A percentile compares a stretch with the other conserved stretches of the same genome.
phyloP scores from a whole-genome alignment of 768 basidiomycete genomes.

The Rhodotorula diobovata region DNA sequence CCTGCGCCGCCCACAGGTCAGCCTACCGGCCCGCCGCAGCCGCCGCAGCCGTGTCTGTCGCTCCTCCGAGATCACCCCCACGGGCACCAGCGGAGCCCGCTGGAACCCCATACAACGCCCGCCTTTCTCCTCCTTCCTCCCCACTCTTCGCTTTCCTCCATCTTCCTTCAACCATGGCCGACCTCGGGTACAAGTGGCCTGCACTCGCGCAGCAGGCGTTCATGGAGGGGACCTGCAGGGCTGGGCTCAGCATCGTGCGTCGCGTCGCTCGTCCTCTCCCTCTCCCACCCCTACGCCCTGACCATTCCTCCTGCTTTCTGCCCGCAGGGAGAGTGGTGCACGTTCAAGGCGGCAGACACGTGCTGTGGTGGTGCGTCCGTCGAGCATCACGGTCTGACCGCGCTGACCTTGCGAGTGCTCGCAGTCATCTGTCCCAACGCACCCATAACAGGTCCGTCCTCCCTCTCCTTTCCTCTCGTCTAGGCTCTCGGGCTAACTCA shows the following conservation, averaged over 20 bases:
- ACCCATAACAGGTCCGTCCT: background rate
- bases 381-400: too few species aligned
- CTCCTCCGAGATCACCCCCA: background rate
- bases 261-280: background rate
- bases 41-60: too few species aligned
- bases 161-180: background rate
- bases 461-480: background rate
- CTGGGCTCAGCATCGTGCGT: constrained; percentile 2
- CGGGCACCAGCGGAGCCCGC: background rate
- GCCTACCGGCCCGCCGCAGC: too few species aligned
- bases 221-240: constrained; percentile 5
- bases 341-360: background rate
- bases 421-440: constrained; percentile 13
- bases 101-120: background rate
- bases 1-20: too few species aligned
- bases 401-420: too few species aligned
- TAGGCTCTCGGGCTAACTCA: background rate
- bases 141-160: background rate
- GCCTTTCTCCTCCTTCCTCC: background rate
- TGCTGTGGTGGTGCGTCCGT: background rate
- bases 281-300: too few species aligned
- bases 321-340: constrained; percentile 15
- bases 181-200: constrained; percentile 3
- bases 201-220: constrained; percentile 16
- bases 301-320: accelerated